Conservation (phyloP, 176 grass and related monocot genomes). For the Canna indica region DNA sequence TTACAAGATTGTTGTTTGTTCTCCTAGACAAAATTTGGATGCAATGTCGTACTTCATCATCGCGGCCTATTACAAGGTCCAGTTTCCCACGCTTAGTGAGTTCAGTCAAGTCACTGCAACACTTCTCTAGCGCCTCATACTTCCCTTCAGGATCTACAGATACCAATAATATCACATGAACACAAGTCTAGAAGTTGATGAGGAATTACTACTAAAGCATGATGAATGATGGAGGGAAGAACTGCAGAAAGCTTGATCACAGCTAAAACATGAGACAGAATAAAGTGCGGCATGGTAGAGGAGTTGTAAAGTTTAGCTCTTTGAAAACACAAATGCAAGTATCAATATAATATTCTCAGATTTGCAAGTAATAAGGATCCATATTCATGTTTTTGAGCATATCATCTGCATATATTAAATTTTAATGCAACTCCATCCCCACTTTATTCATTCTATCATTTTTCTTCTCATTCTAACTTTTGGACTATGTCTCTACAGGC, state of each 20-base stretch:
- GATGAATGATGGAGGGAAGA: not conserved
- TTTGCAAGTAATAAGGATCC: too few relatives aligned
- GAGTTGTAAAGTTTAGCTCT: not conserved
- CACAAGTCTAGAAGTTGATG: not conserved
- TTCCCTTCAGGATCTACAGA: conserved; percentile 79
- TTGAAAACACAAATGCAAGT: not conserved
- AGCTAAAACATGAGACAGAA: not conserved
- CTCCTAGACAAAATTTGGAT: conserved; percentile 90
- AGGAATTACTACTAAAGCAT: not conserved
- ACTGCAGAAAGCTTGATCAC: not conserved
- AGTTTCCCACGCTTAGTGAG: conserved; percentile 75
- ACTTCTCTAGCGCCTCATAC: conserved; percentile 84
- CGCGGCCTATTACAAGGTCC: conserved; percentile 84
- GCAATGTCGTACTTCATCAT: conserved; percentile 82
- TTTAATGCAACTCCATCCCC: not conserved
- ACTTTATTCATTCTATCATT: not conserved
- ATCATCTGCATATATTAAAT: too few relatives aligned
- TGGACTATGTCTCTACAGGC: too few relatives aligned
- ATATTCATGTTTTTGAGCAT: too few relatives aligned
- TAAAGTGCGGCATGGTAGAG: not conserved
- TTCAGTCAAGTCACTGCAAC: conserved; percentile 91
- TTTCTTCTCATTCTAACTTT: too few relatives aligned
- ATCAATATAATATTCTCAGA: not conserved
- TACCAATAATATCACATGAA: conserved; percentile 14
- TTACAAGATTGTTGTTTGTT: conserved; percentile 96